Evolutionary conservation across 1,139 yeast species (phyloP).

Genomic region (Pichia sp.): DNA sequence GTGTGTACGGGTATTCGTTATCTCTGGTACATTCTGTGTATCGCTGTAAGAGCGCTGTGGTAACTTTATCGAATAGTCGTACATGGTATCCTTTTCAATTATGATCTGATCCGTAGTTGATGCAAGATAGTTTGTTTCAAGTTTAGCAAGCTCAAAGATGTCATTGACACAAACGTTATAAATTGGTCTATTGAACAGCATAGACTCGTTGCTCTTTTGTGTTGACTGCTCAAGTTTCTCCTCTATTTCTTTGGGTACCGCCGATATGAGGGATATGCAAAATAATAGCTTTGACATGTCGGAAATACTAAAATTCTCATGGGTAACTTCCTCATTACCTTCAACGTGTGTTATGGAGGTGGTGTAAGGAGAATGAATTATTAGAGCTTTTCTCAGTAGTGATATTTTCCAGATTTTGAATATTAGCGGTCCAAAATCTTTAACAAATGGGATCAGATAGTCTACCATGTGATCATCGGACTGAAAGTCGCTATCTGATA

Average conservation of each 20-base stretch:
- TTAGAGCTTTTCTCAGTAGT: slow-evolving; percentile 51
- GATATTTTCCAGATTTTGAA: slow-evolving; percentile 67
- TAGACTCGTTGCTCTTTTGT: slow-evolving; percentile 21
- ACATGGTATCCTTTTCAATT: slow-evolving; percentile 46
- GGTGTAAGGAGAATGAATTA: slow-evolving; percentile 37
- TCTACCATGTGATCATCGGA: slow-evolving; percentile 41
- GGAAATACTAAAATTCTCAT: slow-evolving; percentile 28
- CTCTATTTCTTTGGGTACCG: slow-evolving; percentile 35
- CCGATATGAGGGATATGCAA: slow-evolving; percentile 40
- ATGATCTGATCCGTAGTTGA: slow-evolving; percentile 69
- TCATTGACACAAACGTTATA: slow-evolving; percentile 65
- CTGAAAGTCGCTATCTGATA: slow-evolving; percentile 6
- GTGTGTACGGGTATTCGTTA: slow-evolving; percentile 10
- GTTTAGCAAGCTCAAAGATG: slow-evolving; percentile 27
- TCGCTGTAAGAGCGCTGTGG: slow-evolving; percentile 11
- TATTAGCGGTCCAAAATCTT: slow-evolving; percentile 62
- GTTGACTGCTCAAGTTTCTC: slow-evolving; percentile 23
- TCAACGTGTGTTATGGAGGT: slow-evolving; percentile 6
- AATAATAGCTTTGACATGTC: slow-evolving; percentile 40
- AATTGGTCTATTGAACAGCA: slow-evolving; percentile 39
- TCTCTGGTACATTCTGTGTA: slow-evolving; percentile 5
- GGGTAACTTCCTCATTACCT: slow-evolving; percentile 12
- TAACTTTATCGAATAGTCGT: slow-evolving; percentile 43
- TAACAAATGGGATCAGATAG: slow-evolving; percentile 40
- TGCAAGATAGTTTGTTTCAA: slow-evolving; percentile 42